Percentiles rank a stretch among this genome's conserved stretches.
These are phyloP conservation scores for Chloromonas sp. DNA, from an alignment of 163 green algal species.

Conservation along the genomic window DNA sequence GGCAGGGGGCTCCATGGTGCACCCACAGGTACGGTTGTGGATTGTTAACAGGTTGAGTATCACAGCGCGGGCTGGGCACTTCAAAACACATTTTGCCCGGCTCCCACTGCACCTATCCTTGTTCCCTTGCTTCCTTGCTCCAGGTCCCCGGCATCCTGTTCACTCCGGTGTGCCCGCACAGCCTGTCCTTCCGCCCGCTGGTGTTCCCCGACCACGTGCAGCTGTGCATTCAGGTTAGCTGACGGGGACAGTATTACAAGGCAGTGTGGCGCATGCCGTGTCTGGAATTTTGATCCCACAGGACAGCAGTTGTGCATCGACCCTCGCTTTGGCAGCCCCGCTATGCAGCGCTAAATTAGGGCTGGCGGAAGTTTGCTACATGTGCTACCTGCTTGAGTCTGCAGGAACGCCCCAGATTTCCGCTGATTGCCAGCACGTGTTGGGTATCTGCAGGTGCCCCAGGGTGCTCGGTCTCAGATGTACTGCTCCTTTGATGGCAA, in stretches of 20 bases:
- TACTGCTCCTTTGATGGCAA: conserved; percentile 93
- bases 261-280: background rate
- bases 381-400: no score
- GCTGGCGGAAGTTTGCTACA: no score
- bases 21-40: conserved; percentile 62
- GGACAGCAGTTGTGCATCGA: no score
- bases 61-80: no score
- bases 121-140: background rate
- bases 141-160: conserved; percentile 91
- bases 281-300: background rate
- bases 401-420: no score
- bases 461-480: conserved; percentile 63
- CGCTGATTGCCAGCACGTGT: no score
- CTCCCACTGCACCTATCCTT: background rate
- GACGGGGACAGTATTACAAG: background rate
- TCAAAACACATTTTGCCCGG: background rate
- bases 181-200: conserved; percentile 83
- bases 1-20: conserved; percentile 86
- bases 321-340: no score
- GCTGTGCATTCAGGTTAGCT: conserved; percentile 64
- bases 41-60: background rate
- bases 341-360: no score
- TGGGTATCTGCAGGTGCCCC: conserved; percentile 50
- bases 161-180: conserved; percentile 96
- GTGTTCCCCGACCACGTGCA: conserved; percentile 90